A percentile compares a stretch with the other conserved stretches of the same genome.
phyloP scores from a whole-genome alignment of 768 basidiomycete species.

The Lenzites betulinus region DNA sequence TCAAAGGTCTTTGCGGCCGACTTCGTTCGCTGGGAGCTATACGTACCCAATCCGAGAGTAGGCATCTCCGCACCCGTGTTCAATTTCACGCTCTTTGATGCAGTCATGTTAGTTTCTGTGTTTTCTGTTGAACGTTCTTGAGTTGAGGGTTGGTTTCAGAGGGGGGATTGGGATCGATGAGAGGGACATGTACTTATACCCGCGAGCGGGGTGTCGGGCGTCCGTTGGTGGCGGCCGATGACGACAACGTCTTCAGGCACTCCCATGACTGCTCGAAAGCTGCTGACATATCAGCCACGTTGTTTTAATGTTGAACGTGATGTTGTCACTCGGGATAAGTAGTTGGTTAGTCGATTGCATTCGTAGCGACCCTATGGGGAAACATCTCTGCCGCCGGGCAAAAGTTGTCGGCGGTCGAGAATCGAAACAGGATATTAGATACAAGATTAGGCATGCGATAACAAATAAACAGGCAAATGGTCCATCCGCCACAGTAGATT shows the following conservation, averaged over 20 bases:
- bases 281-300: background rate
- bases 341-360: too few species aligned
- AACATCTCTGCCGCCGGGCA: too few species aligned
- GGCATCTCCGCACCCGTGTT: conserved; percentile 83
- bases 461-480: too few species aligned
- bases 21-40: background rate
- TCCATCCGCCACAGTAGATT: too few species aligned
- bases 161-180: too few species aligned
- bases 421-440: too few species aligned
- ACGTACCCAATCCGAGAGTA: conserved; percentile 63
- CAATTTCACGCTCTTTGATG: conserved; percentile 48
- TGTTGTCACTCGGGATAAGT: background rate
- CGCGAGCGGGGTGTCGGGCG: background rate
- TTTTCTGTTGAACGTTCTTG: background rate
- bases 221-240: background rate
- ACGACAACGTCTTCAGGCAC: background rate
- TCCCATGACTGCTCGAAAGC: background rate
- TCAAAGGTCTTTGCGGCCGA: background rate
- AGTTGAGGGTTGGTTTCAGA: background rate
- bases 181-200: background rate
- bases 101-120: conserved; percentile 45
- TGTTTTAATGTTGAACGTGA: too few species aligned
- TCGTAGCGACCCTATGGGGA: too few species aligned
- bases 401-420: too few species aligned
- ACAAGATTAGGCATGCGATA: too few species aligned